phyloP scores from a whole-genome alignment of 805 yeast species.

The Starmera amethionina region DNA sequence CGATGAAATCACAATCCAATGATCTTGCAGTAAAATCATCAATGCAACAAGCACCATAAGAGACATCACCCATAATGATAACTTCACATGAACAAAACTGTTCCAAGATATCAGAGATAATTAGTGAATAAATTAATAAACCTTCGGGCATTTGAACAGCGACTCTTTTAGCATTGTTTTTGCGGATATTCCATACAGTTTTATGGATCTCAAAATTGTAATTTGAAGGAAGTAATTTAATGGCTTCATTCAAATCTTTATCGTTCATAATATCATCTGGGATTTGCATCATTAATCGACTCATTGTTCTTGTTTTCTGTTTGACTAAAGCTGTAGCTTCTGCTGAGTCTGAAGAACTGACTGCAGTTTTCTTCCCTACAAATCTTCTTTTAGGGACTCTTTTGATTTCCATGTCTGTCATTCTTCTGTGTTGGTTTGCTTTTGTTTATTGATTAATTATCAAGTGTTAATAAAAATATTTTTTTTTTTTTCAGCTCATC shows the following conservation, averaged over 20 bases:
- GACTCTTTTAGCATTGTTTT: slow-evolving; percentile 67
- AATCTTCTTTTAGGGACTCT: slow-evolving; percentile 43
- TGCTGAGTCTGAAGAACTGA: neutral
- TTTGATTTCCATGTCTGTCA: slow-evolving; percentile 3
- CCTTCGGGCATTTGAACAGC: slow-evolving; percentile 99
- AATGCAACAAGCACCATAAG: slow-evolving; percentile 97
- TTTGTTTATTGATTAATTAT: neutral
- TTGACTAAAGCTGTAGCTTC: slow-evolving; percentile 4
- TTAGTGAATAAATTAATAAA: slow-evolving; percentile 72
- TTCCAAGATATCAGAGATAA: slow-evolving; percentile 85
- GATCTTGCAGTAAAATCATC: slow-evolving; percentile 94
- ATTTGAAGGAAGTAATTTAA: slow-evolving; percentile 73
- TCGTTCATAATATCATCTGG: slow-evolving; percentile 81
- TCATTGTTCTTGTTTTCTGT: slow-evolving; percentile 11
- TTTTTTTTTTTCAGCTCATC: neutral
- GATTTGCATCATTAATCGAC: slow-evolving; percentile 71
- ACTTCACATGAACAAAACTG: slow-evolving; percentile 86
- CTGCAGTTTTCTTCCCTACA: slow-evolving; percentile 41
- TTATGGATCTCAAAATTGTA: slow-evolving; percentile 95
- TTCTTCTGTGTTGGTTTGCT: slow-evolving; percentile 1
- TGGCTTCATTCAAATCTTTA: slow-evolving; percentile 74
- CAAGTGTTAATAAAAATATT: neutral
- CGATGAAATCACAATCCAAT: slow-evolving; percentile 85
- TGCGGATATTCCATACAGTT: slow-evolving; percentile 86
- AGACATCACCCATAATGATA: slow-evolving; percentile 95